Base-by-base conservation (phyloP, 2,329 filamentous ascomycete species). In the Tolypocladium amazonense region DNA sequence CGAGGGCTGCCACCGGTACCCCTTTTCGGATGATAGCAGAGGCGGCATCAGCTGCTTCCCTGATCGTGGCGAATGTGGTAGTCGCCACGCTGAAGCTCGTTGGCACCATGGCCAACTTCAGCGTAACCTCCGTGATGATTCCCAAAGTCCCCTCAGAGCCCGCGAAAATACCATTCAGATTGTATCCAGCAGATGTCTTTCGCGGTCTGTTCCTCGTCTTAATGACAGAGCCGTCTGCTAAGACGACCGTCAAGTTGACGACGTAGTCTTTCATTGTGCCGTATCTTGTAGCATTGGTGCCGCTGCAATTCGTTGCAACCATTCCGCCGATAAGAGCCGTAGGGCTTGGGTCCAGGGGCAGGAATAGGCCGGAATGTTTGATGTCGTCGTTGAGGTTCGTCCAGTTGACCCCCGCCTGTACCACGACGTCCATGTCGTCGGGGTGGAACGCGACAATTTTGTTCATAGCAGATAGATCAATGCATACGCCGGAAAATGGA, bases 191-290 rank as follows among this genome's bases (percentile, higher is more conserved):
- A 0, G 85, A 85, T 0, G 83, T 86, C 69, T 90, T 90, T 18
- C 85, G 76, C 2, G 88, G 87, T 4, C 88, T 77, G 43, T 79
- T 77, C 14, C 87, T 77, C 0, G 88, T 90, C 67, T 88, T 89
- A 71, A 91, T 84, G 23, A 76, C 61, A 0, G 78, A 80, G 0
- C 88, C 88, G 67, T 90, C 86, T 0, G 87, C 83, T 50, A 90
- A 76, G 0, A 90, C 88, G 0, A 89, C 86, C 0, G 87, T 90
- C 30, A 90, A 70, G 63, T 86, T 88, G 61, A 90, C 76, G 1
- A 90, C 87, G 79, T 86, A 90, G 63, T 90, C 88, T 65, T 87
- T 88, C 88, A 90, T 90, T 0, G 87, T 89, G 0, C 88, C 88
- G 66, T 90, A 90, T 57, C 86, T 76, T 60, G 82, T 77, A 1